Conservation (phyloP, 148 eudicot genomes). For the Chenopodium berlandieri region DNA sequence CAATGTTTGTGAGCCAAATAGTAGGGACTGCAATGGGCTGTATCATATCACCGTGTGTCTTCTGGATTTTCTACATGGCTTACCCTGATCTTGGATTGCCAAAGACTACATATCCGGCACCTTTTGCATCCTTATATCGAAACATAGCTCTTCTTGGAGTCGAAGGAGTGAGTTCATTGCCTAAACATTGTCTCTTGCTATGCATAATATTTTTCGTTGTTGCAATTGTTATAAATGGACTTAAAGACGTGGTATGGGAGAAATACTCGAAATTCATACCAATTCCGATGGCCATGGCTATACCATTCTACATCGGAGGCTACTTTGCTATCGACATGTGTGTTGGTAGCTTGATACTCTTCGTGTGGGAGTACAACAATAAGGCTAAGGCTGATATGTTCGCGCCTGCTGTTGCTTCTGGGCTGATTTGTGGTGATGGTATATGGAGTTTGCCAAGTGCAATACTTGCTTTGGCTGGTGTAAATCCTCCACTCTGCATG, state of each 20-base stretch:
- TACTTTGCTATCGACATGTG: conserved; percentile 77
- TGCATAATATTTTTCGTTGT: conserved; percentile 49
- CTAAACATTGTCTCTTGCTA: conserved; percentile 55
- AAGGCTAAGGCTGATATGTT: conserved; percentile 50
- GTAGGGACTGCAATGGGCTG: conserved; percentile 80
- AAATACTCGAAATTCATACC: conserved; percentile 48
- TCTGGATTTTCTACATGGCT: conserved; percentile 69
- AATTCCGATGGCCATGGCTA: conserved; percentile 79
- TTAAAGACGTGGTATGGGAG: conserved; percentile 38
- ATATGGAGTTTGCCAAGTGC: conserved; percentile 70
- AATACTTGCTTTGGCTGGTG: conserved; percentile 51
- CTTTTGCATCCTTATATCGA: conserved; percentile 48
- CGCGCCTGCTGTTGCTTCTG: conserved; percentile 68
- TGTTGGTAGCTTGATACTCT: conserved; percentile 59
- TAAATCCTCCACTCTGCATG: conserved; percentile 59
- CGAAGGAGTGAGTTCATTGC: conserved; percentile 49
- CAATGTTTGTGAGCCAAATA: conserved; percentile 73
- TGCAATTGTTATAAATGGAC: conserved; percentile 41
- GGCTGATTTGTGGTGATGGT: conserved; percentile 79
- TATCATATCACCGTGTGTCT: conserved; percentile 59
- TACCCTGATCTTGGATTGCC: conserved; percentile 45
- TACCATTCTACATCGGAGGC: conserved; percentile 68
- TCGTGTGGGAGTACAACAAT: conserved; percentile 47
- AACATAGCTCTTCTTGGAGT: conserved; percentile 68
- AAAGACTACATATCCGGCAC: conserved; percentile 50